Conservation (phyloP, 345 rosid species). For the Hibiscus trionum region DNA sequence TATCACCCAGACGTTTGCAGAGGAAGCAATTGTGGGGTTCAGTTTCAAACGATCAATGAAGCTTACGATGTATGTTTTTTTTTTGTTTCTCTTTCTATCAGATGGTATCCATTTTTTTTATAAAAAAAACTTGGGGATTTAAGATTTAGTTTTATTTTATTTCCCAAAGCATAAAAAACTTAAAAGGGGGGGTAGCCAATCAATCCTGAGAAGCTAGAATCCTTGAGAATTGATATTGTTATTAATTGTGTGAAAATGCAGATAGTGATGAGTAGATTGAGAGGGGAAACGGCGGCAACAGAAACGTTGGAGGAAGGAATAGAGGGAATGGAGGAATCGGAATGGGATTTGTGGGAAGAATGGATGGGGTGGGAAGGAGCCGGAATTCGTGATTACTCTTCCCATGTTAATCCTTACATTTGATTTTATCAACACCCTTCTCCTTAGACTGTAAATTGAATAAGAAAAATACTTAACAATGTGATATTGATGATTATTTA, state of each 20-base stretch:
- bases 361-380: slow-evolving; percentile 99
- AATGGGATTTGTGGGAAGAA: slow-evolving; percentile 84
- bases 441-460: no score
- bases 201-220: no score
- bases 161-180: no score
- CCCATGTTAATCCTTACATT: slow-evolving; percentile 78
- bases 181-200: no score
- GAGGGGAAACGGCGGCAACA: slow-evolving; percentile 31
- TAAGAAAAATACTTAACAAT: no score
- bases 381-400: slow-evolving; percentile 68
- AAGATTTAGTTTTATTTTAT: neutral
- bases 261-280: slow-evolving; percentile 54
- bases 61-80: slow-evolving; percentile 69
- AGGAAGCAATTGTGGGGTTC: slow-evolving; percentile 70
- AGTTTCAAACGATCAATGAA: slow-evolving; percentile 72
- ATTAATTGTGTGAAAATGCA: slow-evolving; percentile 9
- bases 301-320: slow-evolving; percentile 30
- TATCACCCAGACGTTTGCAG: slow-evolving; percentile 97
- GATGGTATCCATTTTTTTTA: neutral
- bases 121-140: neutral
- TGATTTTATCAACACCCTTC: neutral
- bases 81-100: neutral
- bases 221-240: no score
- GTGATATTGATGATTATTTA: no score
- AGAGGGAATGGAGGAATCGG: slow-evolving; percentile 56